phyloP scores from a whole-genome alignment of 805 yeast species.

The Yamadazyma paraphyllophila region DNA sequence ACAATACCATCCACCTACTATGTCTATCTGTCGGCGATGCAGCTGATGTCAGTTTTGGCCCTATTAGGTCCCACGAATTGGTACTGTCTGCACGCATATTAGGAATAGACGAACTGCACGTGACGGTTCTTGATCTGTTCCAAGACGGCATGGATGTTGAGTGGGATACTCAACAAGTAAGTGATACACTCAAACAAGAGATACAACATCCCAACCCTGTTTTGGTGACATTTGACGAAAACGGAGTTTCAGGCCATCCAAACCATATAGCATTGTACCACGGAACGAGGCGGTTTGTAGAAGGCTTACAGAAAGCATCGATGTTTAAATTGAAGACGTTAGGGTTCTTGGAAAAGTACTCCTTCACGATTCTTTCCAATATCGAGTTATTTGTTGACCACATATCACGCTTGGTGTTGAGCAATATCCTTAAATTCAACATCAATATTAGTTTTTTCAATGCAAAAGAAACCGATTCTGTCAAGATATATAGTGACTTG shows the following conservation, averaged over 20 bases:
- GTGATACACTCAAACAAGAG: constrained; percentile 30
- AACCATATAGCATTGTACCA: constrained; percentile 70
- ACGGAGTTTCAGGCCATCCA: constrained; percentile 84
- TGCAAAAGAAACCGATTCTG: constrained; percentile 19
- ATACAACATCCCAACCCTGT: constrained; percentile 23
- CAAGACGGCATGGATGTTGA: constrained; percentile 63
- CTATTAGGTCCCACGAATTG: constrained; percentile 59
- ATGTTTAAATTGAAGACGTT: constrained; percentile 29
- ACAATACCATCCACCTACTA: constrained; percentile 54
- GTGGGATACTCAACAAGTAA: constrained; percentile 59
- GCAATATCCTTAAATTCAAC: constrained; percentile 31
- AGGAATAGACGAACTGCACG: constrained; percentile 42
- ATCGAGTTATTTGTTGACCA: constrained; percentile 38
- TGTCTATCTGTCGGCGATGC: constrained; percentile 77
- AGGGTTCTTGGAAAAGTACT: constrained; percentile 48
- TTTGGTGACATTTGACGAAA: constrained; percentile 74
- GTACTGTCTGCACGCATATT: constrained; percentile 50
- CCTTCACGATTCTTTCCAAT: constrained; percentile 45
- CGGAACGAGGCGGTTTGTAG: constrained; percentile 37
- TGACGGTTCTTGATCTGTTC: constrained; percentile 45
- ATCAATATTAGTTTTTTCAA: constrained; percentile 39
- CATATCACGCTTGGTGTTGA: constrained; percentile 30
- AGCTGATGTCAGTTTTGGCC: constrained; percentile 66
- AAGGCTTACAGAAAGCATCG: neutral
- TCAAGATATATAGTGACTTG: constrained; percentile 39